Evolutionary conservation across 2,329 filamentous ascomycete species (phyloP).

Genomic region (Chlorencoelia australis): DNA sequence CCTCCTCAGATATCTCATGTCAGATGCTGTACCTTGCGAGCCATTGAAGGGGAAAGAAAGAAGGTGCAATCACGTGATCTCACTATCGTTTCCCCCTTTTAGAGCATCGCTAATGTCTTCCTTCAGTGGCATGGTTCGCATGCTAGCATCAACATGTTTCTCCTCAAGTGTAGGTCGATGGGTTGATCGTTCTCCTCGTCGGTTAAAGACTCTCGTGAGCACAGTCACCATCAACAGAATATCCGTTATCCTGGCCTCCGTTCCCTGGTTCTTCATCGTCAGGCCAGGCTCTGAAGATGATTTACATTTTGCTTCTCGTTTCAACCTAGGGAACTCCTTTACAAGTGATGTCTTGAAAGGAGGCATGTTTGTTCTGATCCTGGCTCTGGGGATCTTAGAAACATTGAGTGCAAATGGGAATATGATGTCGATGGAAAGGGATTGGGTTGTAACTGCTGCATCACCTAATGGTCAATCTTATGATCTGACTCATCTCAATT

Average conservation of each 20-base stretch:
- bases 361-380: conserved; percentile 27
- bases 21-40: not conserved
- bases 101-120: conserved; percentile 1
- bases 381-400: conserved; percentile 33
- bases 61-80: conserved; percentile 8
- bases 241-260: conserved; percentile 32
- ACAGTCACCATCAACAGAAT: conserved; percentile 34
- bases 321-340: not conserved
- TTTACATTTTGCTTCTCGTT: no score
- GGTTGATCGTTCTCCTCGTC: conserved; percentile 32
- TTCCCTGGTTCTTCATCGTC: conserved; percentile 32
- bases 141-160: conserved; percentile 32
- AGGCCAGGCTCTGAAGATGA: conserved; percentile 2
- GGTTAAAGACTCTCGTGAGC: conserved; percentile 32
- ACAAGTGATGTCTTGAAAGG: conserved; percentile 20
- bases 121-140: conserved; percentile 27
- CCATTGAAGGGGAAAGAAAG: not conserved
- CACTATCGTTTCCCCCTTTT: no score
- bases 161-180: conserved; percentile 33
- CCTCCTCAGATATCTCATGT: no score
- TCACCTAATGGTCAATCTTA: conserved; percentile 26
- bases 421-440: conserved; percentile 37
- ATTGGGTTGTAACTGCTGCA: conserved; percentile 34
- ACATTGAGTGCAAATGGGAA: conserved; percentile 34
- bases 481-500: conserved; percentile 37